These are phyloP conservation scores for Aspergillus ustus DNA, from an alignment of 2,329 filamentous ascomycete genomes.

Conservation along the genomic window DNA sequence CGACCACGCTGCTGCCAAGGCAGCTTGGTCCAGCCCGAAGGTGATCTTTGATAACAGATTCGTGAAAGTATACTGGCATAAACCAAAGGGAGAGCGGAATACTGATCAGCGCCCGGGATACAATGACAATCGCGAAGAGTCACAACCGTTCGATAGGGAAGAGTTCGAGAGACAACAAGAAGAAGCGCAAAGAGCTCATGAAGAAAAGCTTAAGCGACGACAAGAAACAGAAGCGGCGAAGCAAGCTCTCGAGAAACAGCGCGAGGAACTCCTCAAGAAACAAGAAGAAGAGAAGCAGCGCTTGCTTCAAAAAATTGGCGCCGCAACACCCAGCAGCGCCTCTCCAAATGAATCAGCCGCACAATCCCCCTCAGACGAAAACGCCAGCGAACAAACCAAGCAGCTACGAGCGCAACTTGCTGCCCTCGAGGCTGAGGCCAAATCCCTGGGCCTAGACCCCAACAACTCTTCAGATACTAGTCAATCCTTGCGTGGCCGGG, in stretches of 20 bases:
- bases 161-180: constrained; percentile 60
- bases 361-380: constrained; percentile 36
- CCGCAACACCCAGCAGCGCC: constrained; percentile 34
- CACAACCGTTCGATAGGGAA: constrained; percentile 57
- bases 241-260: constrained; percentile 58
- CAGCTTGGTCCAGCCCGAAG: constrained; percentile 64
- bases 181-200: constrained; percentile 60
- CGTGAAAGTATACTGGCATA: constrained; percentile 68
- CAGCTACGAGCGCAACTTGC: constrained; percentile 59
- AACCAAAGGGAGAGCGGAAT: constrained; percentile 45
- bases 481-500: constrained; percentile 43
- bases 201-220: constrained; percentile 57
- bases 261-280: constrained; percentile 54
- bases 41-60: constrained; percentile 68
- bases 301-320: constrained; percentile 54
- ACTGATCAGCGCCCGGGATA: constrained; percentile 27
- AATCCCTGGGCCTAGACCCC: constrained; percentile 57
- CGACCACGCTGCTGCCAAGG: constrained; percentile 55
- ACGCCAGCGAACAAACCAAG: constrained; percentile 54
- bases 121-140: constrained; percentile 35
- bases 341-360: constrained; percentile 30
- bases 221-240: constrained; percentile 58
- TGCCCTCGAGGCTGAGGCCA: constrained; percentile 60
- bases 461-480: constrained; percentile 34
- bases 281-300: constrained; percentile 60